A percentile compares a stretch with the other conserved stretches of the same genome.
Conservation (phyloP, 1,139 yeast species). For the Zygosaccharomyces pseudobailii region DNA sequence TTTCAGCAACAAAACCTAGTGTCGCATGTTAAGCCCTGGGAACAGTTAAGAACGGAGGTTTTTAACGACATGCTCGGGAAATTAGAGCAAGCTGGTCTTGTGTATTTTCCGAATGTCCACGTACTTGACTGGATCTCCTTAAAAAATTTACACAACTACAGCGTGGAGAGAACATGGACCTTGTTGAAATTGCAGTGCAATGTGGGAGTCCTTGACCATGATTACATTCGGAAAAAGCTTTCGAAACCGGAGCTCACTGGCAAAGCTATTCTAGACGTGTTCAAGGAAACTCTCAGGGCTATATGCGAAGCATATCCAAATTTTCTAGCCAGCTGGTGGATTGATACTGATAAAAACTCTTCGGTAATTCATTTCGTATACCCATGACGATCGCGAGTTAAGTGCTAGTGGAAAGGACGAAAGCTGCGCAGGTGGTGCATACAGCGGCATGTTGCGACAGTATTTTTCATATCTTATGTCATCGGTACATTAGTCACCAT, state of each 20-base stretch:
- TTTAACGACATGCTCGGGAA: constrained; percentile 6
- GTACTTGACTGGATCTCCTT: constrained; percentile 11
- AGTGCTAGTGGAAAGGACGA: too few species aligned
- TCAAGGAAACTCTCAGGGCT: constrained; percentile 14
- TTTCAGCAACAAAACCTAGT: constrained; percentile 9
- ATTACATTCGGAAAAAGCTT: constrained; percentile 11
- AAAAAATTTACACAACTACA: constrained; percentile 13
- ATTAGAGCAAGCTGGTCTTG: constrained; percentile 5
- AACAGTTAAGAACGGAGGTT: constrained; percentile 9
- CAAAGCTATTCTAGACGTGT: constrained; percentile 15
- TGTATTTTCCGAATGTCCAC: constrained; percentile 4
- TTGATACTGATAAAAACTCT: constrained; percentile 16
- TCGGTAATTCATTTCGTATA: constrained; percentile 18
- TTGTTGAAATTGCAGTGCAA: constrained; percentile 17
- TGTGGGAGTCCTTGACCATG: constrained; percentile 14
- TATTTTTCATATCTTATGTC: neutral
- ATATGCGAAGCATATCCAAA: constrained; percentile 5
- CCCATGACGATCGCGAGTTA: neutral
- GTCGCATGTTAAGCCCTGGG: constrained; percentile 5
- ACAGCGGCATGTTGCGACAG: too few species aligned
- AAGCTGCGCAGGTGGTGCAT: too few species aligned
- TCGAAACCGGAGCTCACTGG: constrained; percentile 7
- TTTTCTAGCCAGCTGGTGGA: constrained; percentile 19
- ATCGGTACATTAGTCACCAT: constrained; percentile 1
- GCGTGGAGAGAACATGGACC: constrained; percentile 11